Conservation (phyloP, 306 rosid genomes). For the Prunus armeniaca region DNA sequence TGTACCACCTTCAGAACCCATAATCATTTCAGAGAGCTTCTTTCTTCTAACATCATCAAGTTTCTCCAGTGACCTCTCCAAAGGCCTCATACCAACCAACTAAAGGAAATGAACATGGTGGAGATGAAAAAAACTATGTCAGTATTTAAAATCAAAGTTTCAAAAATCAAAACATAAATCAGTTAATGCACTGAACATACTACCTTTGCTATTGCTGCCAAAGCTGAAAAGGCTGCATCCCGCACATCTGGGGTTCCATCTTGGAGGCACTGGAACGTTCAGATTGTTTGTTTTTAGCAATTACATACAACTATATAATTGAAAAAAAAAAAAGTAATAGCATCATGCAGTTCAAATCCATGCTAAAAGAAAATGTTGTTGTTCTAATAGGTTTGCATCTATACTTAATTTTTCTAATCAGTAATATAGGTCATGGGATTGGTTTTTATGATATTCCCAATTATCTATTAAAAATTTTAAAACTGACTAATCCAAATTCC, state of each 20-base stretch:
- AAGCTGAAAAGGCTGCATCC: conserved; percentile 93
- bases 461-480: not conserved
- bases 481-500: not conserved
- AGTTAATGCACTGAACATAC: not conserved
- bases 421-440: not conserved
- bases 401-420: not conserved
- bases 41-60: conserved; percentile 96
- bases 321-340: not conserved
- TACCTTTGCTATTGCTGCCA: conserved; percentile 97
- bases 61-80: conserved; percentile 90
- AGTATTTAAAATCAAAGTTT: conserved; percentile 12
- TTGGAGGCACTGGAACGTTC: conserved; percentile 65
- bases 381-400: not conserved
- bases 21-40: conserved; percentile 93
- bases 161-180: not conserved
- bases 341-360: not conserved
- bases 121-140: conserved; percentile 18
- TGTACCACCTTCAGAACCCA: conserved; percentile 78
- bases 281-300: conserved; percentile 17
- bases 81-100: conserved; percentile 97
- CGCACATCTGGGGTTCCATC: conserved; percentile 98
- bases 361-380: not conserved
- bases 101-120: conserved; percentile 31
- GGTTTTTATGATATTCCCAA: not conserved
- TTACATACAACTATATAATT: not conserved